A percentile compares a stretch with the other conserved stretches of the same genome.
Conservation (phyloP, 2,329 filamentous ascomycete genomes). For the Daldinia sp. region DNA sequence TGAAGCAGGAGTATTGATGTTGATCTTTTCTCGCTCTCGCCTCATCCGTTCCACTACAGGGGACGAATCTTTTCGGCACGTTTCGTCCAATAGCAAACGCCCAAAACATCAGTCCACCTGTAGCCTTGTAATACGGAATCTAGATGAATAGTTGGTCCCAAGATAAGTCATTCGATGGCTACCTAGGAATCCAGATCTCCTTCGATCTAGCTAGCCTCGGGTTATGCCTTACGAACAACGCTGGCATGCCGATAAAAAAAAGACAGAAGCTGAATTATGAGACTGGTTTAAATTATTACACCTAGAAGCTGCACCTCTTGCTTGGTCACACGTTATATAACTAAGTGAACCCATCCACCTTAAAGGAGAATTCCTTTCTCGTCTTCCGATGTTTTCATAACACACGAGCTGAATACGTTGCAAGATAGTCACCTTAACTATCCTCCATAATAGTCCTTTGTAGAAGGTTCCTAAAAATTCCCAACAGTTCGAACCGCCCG, state of each 20-base stretch:
- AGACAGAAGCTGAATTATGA: conserved; percentile 12
- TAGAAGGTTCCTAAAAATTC: conserved; percentile 33
- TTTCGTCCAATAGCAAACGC: conserved; percentile 35
- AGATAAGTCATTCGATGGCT: conserved; percentile 31
- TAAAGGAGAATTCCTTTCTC: conserved; percentile 7
- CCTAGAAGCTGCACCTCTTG: conserved; percentile 18
- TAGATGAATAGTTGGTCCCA: conserved; percentile 26
- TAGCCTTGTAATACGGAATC: conserved; percentile 41
- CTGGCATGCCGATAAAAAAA: conserved; percentile 12
- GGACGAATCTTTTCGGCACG: conserved; percentile 31
- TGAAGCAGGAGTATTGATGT: conserved; percentile 27
- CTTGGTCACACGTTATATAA: conserved; percentile 35
- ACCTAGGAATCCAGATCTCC: conserved; percentile 12
- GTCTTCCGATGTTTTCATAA: conserved; percentile 36
- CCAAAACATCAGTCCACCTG: conserved; percentile 37
- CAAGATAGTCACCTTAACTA: conserved; percentile 18
- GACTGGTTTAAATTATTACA: conserved; percentile 30
- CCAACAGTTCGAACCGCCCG: conserved; percentile 36
- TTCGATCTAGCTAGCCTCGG: conserved; percentile 22
- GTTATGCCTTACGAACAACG: conserved; percentile 7
- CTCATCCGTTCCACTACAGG: conserved; percentile 30
- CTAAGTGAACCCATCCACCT: conserved; percentile 28
- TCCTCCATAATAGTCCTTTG: conserved; percentile 26
- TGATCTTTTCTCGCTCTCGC: conserved; percentile 36
- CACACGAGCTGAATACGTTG: conserved; percentile 32